Percentiles rank a stretch among this genome's conserved stretches.
Conservation (phyloP, 768 basidiomycete species). For the Tricholoma bakamatsutake region DNA sequence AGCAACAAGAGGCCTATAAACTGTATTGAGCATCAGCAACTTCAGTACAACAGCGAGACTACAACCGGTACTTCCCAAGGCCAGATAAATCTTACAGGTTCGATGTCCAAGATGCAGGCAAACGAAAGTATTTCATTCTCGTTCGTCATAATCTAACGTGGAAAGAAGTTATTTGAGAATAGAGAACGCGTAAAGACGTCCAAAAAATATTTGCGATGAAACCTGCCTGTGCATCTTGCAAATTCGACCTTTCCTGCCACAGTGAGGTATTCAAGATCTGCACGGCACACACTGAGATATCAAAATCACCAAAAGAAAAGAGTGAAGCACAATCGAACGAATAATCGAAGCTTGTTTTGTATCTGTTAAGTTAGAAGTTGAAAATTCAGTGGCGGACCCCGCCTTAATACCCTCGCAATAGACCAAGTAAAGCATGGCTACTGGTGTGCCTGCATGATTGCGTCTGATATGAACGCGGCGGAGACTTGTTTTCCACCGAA, state of each 20-base stretch:
- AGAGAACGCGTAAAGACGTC: conserved; percentile 20
- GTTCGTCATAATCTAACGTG: conserved; percentile 30
- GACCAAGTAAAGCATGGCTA: conserved; percentile 27
- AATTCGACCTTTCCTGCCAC: conserved; percentile 12
- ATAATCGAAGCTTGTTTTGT: conserved; percentile 20
- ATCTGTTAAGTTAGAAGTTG: conserved; percentile 25
- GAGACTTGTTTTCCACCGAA: conserved; percentile 90
- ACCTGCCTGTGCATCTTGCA: conserved; percentile 34
- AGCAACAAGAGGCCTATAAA: not conserved
- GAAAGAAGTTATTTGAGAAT: conserved; percentile 28
- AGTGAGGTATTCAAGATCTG: conserved; percentile 22
- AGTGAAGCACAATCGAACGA: conserved; percentile 29
- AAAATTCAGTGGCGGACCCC: conserved; percentile 26
- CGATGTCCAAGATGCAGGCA: conserved; percentile 13
- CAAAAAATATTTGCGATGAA: conserved; percentile 27
- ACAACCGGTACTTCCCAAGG: conserved; percentile 19
- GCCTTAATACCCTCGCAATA: conserved; percentile 8
- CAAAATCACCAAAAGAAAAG: conserved; percentile 21
- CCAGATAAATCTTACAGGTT: conserved; percentile 10
- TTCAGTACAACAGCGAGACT: conserved; percentile 9
- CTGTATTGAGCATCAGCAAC: not conserved
- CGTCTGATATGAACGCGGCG: conserved; percentile 87
- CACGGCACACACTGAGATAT: conserved; percentile 25
- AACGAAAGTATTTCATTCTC: conserved; percentile 23
- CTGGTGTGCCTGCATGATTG: conserved; percentile 89